phyloP scores from a whole-genome alignment of 805 yeast species.

The Hemisphaericaspora nanyangensis region DNA sequence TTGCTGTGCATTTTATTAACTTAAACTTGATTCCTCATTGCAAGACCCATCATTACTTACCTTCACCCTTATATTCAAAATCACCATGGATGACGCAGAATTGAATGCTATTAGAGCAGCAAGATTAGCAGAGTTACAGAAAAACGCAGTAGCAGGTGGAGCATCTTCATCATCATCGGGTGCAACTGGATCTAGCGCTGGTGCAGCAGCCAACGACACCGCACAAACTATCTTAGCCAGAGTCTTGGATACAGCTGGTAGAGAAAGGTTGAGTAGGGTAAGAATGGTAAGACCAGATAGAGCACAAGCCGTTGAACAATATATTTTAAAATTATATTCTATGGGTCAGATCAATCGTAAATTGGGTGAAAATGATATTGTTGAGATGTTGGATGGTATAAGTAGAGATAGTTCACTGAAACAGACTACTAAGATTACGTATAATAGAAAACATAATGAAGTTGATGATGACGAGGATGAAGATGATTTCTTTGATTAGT shows the following conservation, averaged over 20 bases:
- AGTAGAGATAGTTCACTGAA: constrained; percentile 67
- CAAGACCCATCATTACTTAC: too few relatives aligned
- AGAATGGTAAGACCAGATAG: constrained; percentile 88
- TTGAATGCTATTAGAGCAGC: constrained; percentile 89
- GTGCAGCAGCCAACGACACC: background rate
- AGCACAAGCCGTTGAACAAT: constrained; percentile 82
- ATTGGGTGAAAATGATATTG: constrained; percentile 78
- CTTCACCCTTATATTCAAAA: too few relatives aligned
- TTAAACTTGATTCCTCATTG: too few relatives aligned
- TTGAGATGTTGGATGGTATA: constrained; percentile 76
- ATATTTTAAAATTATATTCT: constrained; percentile 65
- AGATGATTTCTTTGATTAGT: constrained; percentile 15
- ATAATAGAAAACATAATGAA: constrained; percentile 44
- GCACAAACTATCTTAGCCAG: constrained; percentile 49
- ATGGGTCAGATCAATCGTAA: constrained; percentile 74
- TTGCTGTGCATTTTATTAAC: too few relatives aligned
- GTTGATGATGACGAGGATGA: constrained; percentile 29
- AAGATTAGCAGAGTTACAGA: constrained; percentile 79
- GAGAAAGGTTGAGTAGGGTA: constrained; percentile 84
- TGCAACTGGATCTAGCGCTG: constrained; percentile 2
- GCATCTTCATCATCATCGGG: constrained; percentile 19
- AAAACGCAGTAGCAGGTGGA: constrained; percentile 42
- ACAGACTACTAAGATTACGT: constrained; percentile 58
- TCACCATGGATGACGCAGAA: constrained; percentile 83
- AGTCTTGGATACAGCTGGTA: constrained; percentile 74